These are phyloP conservation scores for Lactifluus hygrophoroides DNA, from an alignment of 768 basidiomycete genomes.

Conservation along the genomic window DNA sequence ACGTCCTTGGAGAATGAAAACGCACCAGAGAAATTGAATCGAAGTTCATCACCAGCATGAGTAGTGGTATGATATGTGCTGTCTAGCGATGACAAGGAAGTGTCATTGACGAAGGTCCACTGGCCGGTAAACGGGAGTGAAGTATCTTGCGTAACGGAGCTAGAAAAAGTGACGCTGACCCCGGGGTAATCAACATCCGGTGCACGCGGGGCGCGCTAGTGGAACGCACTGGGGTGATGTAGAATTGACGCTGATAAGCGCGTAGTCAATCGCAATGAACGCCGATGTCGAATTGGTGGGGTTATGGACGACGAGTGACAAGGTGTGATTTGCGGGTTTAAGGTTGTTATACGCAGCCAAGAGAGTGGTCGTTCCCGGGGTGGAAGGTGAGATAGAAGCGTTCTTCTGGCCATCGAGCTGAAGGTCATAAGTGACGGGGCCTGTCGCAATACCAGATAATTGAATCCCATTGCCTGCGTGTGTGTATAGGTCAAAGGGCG, in stretches of 20 bases:
- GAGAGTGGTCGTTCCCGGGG: constrained; percentile 30
- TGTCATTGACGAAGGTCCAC: constrained; percentile 36
- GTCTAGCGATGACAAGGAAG: constrained; percentile 21
- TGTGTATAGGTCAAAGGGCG: neutral
- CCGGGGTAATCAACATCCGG: constrained; percentile 23
- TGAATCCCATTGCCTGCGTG: constrained; percentile 54
- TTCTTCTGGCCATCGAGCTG: constrained; percentile 36
- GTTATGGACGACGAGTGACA: constrained; percentile 45
- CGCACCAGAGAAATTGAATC: constrained; percentile 40
- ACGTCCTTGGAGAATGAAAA: constrained; percentile 10
- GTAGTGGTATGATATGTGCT: constrained; percentile 27
- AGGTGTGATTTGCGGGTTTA: constrained; percentile 40
- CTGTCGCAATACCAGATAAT: constrained; percentile 43
- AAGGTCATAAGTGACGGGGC: constrained; percentile 26
- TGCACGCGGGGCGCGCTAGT: neutral
- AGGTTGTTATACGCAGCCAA: constrained; percentile 46
- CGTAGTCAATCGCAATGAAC: constrained; percentile 49
- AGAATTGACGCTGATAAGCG: constrained; percentile 37
- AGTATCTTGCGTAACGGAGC: constrained; percentile 34
- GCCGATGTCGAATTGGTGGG: constrained; percentile 26
- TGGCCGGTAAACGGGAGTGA: constrained; percentile 43
- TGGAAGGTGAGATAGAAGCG: constrained; percentile 22
- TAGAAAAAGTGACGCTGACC: constrained; percentile 31
- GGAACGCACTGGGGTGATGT: constrained; percentile 29
- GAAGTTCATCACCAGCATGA: constrained; percentile 39